Percentiles rank a stretch among this genome's conserved stretches.
Evolutionary conservation across 176 grass and related monocot genomes (phyloP).

Genomic region (Stipa capillata): DNA sequence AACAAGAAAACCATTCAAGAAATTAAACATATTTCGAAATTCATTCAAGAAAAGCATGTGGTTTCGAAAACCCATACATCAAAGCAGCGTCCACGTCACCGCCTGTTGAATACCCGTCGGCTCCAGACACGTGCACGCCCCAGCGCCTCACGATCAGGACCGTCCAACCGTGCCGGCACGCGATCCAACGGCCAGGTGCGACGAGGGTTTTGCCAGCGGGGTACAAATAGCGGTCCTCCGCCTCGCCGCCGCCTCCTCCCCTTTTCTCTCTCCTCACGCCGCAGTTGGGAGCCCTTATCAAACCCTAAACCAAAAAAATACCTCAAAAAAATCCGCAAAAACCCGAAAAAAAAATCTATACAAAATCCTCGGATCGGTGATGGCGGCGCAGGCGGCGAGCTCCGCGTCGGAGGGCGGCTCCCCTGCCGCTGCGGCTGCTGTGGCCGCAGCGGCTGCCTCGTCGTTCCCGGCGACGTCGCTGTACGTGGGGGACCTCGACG

Average conservation of each 20-base stretch:
- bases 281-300: conserved; percentile 54
- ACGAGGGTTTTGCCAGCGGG: conserved; percentile 24
- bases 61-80: too few species aligned
- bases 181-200: neutral
- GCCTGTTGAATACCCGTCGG: neutral
- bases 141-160: neutral
- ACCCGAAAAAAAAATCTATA: conserved; percentile 7
- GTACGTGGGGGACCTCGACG: conserved; percentile 89
- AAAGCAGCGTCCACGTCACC: too few species aligned
- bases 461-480: conserved; percentile 72
- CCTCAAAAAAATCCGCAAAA: conserved; percentile 45
- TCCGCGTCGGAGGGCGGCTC: conserved; percentile 29
- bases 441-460: neutral
- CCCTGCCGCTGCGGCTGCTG: neutral
- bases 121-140: conserved; percentile 9
- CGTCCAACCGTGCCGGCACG: neutral
- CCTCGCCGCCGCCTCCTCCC: neutral
- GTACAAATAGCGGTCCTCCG: conserved; percentile 23
- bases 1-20: too few species aligned
- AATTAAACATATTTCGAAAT: too few species aligned
- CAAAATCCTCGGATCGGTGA: neutral
- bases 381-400: conserved; percentile 27
- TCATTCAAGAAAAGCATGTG: too few species aligned
- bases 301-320: conserved; percentile 52
- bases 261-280: neutral